Conservation (phyloP, 2,329 filamentous ascomycete species). For the Delphinella strobiligena region DNA sequence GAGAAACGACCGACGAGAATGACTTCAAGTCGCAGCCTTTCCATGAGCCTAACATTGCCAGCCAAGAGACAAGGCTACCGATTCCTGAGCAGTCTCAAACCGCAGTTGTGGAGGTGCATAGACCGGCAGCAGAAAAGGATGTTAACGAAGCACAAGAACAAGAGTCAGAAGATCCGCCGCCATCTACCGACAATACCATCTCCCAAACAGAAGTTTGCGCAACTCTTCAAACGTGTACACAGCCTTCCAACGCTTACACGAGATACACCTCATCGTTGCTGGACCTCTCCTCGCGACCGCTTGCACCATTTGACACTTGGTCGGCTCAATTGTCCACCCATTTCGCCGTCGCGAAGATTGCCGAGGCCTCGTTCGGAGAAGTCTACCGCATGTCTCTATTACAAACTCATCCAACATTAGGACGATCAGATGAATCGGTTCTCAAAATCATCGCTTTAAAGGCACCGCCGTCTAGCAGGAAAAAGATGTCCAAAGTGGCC, state of each 20-base stretch:
- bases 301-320: conserved; percentile 29
- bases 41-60: no score
- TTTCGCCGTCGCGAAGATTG: conserved; percentile 47
- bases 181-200: no score
- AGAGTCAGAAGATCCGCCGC: no score
- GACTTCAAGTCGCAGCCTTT: no score
- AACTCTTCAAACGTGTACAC: no score
- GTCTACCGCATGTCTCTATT: conserved; percentile 45
- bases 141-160: no score
- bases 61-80: no score
- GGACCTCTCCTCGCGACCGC: conserved; percentile 19
- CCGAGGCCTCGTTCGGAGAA: conserved; percentile 55
- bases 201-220: no score
- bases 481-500: conserved; percentile 37
- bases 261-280: conserved; percentile 18
- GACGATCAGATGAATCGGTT: conserved; percentile 27
- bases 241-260: conserved; percentile 9
- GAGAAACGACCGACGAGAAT: no score
- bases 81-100: no score
- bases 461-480: conserved; percentile 28
- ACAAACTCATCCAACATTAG: conserved; percentile 12
- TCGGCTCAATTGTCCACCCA: conserved; percentile 26
- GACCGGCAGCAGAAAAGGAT: no score
- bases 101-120: no score
- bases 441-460: conserved; percentile 34